Conservation (phyloP, 768 basidiomycete genomes). For the Boletus fagicola region DNA sequence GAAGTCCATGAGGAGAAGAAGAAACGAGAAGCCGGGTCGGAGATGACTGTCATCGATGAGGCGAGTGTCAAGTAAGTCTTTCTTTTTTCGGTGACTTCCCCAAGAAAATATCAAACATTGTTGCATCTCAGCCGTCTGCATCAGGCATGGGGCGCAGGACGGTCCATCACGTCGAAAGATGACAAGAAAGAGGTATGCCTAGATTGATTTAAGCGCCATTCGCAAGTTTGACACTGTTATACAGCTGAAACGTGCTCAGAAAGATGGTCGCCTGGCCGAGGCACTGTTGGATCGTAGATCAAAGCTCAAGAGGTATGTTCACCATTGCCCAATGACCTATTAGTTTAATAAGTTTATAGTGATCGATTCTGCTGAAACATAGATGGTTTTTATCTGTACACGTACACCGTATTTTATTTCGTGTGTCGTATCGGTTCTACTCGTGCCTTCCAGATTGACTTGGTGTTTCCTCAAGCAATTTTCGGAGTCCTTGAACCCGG, state of each 20-base stretch:
- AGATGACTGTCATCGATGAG: conserved; percentile 64
- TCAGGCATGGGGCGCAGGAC: conserved; percentile 85
- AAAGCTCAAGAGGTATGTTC: conserved; percentile 76
- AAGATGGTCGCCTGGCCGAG: conserved; percentile 80
- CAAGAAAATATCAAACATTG: not conserved
- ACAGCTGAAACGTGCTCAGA: conserved; percentile 74
- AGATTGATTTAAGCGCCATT: conserved; percentile 2
- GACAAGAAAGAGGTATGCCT: conserved; percentile 70
- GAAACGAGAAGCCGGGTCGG: conserved; percentile 56
- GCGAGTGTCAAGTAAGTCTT: conserved; percentile 64
- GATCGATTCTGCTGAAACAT: conserved; percentile 45
- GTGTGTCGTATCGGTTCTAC: conserved; percentile 19
- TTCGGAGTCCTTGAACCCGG: not conserved
- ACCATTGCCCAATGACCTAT: not conserved
- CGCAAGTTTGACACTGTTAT: conserved; percentile 4
- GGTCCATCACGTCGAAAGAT: conserved; percentile 61
- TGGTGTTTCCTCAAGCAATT: conserved; percentile 2
- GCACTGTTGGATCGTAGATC: conserved; percentile 75
- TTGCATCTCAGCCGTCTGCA: conserved; percentile 52
- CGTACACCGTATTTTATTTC: conserved; percentile 8
- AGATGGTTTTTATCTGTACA: conserved; percentile 9
- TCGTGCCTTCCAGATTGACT: conserved; percentile 3
- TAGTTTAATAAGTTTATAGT: conserved; percentile 24
- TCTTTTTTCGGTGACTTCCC: conserved; percentile 2
- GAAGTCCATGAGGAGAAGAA: conserved; percentile 79